Base-by-base conservation (phyloP, 192 early-diverging fungal genomes). In the Kickxella alabastrina region DNA sequence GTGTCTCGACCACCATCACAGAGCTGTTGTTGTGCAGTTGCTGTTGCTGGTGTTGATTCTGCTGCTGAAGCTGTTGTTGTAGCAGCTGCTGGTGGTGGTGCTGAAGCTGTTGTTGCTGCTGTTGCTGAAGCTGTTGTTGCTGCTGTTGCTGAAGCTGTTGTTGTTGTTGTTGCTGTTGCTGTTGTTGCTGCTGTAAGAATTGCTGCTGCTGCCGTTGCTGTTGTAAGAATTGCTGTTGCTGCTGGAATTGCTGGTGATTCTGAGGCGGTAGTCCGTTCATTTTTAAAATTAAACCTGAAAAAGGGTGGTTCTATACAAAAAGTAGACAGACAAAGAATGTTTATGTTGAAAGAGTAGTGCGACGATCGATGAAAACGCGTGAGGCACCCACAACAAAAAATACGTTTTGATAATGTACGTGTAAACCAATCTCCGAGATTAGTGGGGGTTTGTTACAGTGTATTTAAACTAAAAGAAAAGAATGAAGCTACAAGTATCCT, bases 1-100 rank as follows among this genome's bases (percentile, higher is more conserved):
- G 69, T 2, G 43, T 34, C 10, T 73, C 69, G 28, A 57, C 45
- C 3, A 49, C 37, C 15, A 38, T 10, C 34, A 3, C 19, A 8
- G 47, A 18, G 7, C 26, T 42, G 28, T 17, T 12, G 28, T 18
- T 13, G 39, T 13, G 21, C 10, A 21, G 13, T 43, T 15, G 19
- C 31, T 34, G 46, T 10, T 8, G 46, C 24, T 23, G 47, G 10
- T 22, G 22, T 13, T 49, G 47, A 1, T 49, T 29, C 7, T 34
- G 47, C 21, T 49, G 47, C 17, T 48, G 44, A 1, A 17, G 44
- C 18, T 48, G 47, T 10, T 36, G 26, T 14, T 22, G 47, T 1
- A 24, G 34, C 10, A 19, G 19, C 6, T 47, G 47, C 14, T 29
- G 24, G 4, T 46, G 44, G 1, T 46, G 44, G 6, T 46, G 41